Conservation (phyloP, 371 early-diverging fungal species). For the Sporodiniella umbellata region DNA sequence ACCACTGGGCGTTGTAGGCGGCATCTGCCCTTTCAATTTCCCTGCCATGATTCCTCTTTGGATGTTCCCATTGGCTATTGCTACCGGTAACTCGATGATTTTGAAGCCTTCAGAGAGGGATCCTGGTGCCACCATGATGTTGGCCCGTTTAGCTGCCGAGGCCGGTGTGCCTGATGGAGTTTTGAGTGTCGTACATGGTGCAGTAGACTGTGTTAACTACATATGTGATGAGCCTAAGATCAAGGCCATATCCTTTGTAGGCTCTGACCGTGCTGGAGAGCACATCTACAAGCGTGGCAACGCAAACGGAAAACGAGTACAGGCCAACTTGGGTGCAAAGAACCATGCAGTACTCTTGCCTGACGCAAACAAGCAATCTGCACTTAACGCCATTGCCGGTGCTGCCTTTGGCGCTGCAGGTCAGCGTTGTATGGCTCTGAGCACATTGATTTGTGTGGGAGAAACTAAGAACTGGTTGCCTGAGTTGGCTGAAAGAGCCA, state of each 20-base stretch:
- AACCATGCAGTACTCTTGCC: constrained; percentile 96
- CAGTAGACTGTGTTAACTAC: constrained; percentile 87
- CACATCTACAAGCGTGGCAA: constrained; percentile 90
- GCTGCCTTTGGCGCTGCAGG: constrained; percentile 98
- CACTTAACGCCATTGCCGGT: constrained; percentile 88
- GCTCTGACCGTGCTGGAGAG: constrained; percentile 80
- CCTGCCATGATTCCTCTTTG: constrained; percentile 96
- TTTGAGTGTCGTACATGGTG: constrained; percentile 93
- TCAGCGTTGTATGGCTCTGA: constrained; percentile 94
- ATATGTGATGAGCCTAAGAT: constrained; percentile 85
- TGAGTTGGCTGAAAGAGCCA: constrained; percentile 87
- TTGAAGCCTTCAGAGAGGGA: constrained; percentile 86
- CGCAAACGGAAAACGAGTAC: constrained; percentile 93
- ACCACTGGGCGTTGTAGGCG: constrained; percentile 94
- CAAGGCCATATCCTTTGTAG: constrained; percentile 95
- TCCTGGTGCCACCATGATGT: constrained; percentile 93
- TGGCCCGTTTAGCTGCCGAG: constrained; percentile 86
- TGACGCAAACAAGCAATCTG: constrained; percentile 88
- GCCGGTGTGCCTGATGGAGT: constrained; percentile 96
- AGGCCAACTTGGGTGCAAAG: constrained; percentile 96
- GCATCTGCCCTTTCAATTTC: constrained; percentile 96
- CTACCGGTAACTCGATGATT: constrained; percentile 23
- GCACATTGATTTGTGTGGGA: constrained; percentile 91
- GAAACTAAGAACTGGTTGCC: constrained; percentile 84
- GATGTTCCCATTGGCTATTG: constrained; percentile 88